phyloP scores from a whole-genome alignment of 371 early-diverging fungal genomes.

The Dichotomocladium elegans region DNA sequence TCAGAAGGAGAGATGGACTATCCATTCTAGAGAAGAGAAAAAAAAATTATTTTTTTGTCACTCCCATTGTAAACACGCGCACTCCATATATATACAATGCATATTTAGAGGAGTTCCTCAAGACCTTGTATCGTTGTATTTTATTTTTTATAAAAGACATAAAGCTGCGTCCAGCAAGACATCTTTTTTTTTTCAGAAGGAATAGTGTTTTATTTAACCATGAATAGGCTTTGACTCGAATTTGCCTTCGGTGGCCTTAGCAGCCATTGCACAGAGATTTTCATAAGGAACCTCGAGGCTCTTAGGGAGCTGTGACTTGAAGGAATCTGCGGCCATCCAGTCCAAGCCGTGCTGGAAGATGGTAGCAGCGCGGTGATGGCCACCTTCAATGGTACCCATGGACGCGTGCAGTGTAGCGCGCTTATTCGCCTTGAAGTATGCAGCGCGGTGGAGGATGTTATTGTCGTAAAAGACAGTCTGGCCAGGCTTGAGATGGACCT shows the following conservation, averaged over 20 bases:
- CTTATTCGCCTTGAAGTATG: slow-evolving; percentile 38
- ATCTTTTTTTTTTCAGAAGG: too few relatives aligned
- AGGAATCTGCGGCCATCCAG: slow-evolving; percentile 44
- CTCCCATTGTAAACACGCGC: too few relatives aligned
- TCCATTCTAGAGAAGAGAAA: slow-evolving; percentile 10
- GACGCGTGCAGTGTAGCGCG: slow-evolving; percentile 54
- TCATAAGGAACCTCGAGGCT: slow-evolving; percentile 34
- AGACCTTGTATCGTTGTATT: too few relatives aligned
- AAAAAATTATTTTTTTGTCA: too few relatives aligned
- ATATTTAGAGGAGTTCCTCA: too few relatives aligned
- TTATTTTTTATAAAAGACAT: too few relatives aligned
- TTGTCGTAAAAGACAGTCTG: slow-evolving; percentile 60
- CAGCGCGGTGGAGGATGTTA: slow-evolving; percentile 54
- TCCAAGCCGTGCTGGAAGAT: slow-evolving; percentile 54
- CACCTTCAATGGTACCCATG: slow-evolving; percentile 54
- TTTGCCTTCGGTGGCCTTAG: slow-evolving; percentile 23
- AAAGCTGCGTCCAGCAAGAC: too few relatives aligned
- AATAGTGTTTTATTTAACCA: too few relatives aligned
- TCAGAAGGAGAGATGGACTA: slow-evolving; percentile 30
- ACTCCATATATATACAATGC: too few relatives aligned
- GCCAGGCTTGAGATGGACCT: slow-evolving; percentile 43
- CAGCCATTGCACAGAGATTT: slow-evolving; percentile 40
- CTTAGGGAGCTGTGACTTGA: slow-evolving; percentile 31
- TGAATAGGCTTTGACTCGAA: slow-evolving; percentile 34
- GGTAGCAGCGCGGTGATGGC: slow-evolving; percentile 47